phyloP scores from a whole-genome alignment of 768 basidiomycete genomes.

The Kwoniella dendrophila region DNA sequence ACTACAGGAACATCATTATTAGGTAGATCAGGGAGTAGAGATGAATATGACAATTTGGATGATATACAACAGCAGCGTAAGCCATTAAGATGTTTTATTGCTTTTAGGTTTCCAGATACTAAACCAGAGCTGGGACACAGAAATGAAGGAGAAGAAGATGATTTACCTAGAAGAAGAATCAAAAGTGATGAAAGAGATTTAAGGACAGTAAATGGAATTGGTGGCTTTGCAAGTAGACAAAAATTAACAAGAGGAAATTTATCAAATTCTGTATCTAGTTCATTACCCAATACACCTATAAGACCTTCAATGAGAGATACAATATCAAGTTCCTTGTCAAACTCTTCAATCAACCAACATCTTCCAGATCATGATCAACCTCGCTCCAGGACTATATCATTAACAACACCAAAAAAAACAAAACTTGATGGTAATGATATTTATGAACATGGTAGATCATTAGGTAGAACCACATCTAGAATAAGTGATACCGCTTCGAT shows the following conservation, averaged over 20 bases:
- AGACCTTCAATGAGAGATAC: background rate
- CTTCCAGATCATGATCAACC: background rate
- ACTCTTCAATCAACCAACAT: background rate
- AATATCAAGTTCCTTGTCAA: slow-evolving; percentile 1
- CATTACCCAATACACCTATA: slow-evolving; percentile 3
- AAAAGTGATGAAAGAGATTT: slow-evolving; percentile 26
- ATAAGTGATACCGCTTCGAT: background rate
- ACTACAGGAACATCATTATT: background rate
- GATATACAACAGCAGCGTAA: background rate
- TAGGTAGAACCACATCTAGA: slow-evolving; percentile 7
- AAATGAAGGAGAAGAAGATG: background rate
- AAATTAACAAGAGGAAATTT: slow-evolving; percentile 2
- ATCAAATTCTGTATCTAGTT: background rate
- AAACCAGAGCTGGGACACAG: background rate
- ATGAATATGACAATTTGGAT: slow-evolving; percentile 2
- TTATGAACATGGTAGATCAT: background rate
- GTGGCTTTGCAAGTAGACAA: background rate
- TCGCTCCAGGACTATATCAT: background rate
- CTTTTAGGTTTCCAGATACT: slow-evolving; percentile 24
- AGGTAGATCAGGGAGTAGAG: background rate
- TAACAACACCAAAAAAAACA: slow-evolving; percentile 10
- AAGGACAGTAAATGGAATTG: background rate
- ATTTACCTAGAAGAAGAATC: slow-evolving; percentile 3
- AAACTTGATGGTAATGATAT: background rate
- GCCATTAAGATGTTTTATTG: slow-evolving; percentile 34